phyloP scores from a whole-genome alignment of 2,329 filamentous ascomycete genomes.

The Huntiella moniliformis region DNA sequence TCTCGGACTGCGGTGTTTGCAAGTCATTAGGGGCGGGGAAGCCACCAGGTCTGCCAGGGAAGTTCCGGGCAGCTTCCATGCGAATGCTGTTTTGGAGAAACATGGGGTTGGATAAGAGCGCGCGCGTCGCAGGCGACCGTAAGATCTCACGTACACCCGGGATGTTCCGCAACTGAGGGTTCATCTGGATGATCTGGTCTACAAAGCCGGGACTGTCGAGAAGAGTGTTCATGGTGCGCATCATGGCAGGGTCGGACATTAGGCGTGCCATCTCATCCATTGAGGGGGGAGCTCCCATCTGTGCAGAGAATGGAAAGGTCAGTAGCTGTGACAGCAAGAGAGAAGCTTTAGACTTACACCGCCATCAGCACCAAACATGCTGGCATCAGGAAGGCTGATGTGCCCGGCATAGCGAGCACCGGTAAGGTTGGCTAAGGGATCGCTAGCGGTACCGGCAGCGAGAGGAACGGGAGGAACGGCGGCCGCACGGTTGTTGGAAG shows the following conservation, averaged over 20 bases:
- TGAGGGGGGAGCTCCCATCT: conserved; percentile 80
- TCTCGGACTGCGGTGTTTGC: conserved; percentile 43
- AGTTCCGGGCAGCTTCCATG: conserved; percentile 47
- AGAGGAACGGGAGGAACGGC: conserved; percentile 50
- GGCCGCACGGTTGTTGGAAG: conserved; percentile 23
- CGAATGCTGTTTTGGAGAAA: conserved; percentile 65
- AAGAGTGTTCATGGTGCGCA: conserved; percentile 79
- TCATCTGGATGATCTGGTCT: conserved; percentile 84
- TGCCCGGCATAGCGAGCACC: conserved; percentile 88
- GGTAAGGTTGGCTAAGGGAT: conserved; percentile 76
- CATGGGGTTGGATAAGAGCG: conserved; percentile 84
- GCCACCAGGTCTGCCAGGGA: conserved; percentile 25
- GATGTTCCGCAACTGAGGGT: conserved; percentile 60
- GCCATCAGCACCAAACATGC: conserved; percentile 84
- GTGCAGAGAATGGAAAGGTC: conserved; percentile 5
- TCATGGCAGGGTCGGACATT: conserved; percentile 74
- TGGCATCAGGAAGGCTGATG: conserved; percentile 67
- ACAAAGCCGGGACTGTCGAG: conserved; percentile 89
- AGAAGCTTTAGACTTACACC: conserved; percentile 45
- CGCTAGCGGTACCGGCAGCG: conserved; percentile 67
- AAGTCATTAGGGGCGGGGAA: conserved; percentile 89
- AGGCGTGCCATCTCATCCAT: conserved; percentile 67
- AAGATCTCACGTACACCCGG: conserved; percentile 69
- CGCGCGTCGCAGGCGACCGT: conserved; percentile 69
- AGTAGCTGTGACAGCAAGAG: background rate